These are phyloP conservation scores for Flaveria floridana DNA, from an alignment of 140 eudicot genomes.

Conservation along the genomic window DNA sequence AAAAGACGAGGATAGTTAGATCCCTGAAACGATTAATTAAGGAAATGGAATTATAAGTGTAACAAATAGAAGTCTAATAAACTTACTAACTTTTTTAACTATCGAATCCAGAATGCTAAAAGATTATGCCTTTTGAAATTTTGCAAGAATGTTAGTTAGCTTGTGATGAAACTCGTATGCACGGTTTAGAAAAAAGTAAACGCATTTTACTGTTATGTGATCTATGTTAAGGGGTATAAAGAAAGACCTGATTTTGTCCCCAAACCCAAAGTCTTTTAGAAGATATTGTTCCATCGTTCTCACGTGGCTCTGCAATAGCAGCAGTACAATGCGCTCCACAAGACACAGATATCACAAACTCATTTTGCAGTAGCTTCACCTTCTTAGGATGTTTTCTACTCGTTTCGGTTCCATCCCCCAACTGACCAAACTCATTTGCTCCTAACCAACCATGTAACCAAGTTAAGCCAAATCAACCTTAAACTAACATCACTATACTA, in stretches of 20 bases:
- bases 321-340: conserved; percentile 99
- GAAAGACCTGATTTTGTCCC: conserved; percentile 96
- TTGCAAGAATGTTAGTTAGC: not conserved
- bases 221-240: not conserved
- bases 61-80: not conserved
- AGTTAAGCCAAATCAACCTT: conserved; percentile 20
- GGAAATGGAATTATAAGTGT: conserved; percentile 12
- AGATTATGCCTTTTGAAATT: not conserved
- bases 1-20: conserved; percentile 83
- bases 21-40: conserved; percentile 47
- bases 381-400: conserved; percentile 73
- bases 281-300: conserved; percentile 72
- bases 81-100: not conserved
- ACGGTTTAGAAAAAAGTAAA: not conserved
- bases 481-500: conserved; percentile 6
- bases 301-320: conserved; percentile 95
- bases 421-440: conserved; percentile 97
- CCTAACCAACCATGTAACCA: conserved; percentile 47
- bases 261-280: conserved; percentile 93
- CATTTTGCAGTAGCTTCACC: conserved; percentile 69
- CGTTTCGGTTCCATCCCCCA: conserved; percentile 93
- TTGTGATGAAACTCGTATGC: not conserved
- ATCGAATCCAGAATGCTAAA: conserved; percentile 13
- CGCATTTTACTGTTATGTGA: not conserved
- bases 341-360: conserved; percentile 73